Conservation (phyloP, 2,329 filamentous ascomycete species). For the Diaporthe sp. region DNA sequence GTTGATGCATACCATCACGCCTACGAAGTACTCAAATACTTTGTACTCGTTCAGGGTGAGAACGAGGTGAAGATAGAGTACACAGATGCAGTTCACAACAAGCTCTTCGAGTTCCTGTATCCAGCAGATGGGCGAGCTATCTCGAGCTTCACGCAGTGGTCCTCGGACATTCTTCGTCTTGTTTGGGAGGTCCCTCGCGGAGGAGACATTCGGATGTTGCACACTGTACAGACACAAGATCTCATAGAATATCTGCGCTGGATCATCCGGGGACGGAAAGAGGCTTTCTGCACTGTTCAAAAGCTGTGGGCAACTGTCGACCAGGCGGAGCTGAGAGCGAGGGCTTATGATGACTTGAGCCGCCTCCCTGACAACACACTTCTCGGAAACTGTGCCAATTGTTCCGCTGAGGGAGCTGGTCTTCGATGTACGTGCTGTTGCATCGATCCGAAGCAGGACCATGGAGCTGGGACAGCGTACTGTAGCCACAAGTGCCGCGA, state of each 20-base stretch:
- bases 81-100: neutral
- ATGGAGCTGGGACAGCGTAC: neutral
- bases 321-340: rapidly evolving
- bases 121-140: too few species aligned
- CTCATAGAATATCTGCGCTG: neutral
- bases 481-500: neutral
- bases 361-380: neutral
- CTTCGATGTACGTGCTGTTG: neutral
- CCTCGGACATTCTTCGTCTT: neutral
- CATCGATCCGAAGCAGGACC: rapidly evolving
- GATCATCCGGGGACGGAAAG: neutral
- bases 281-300: neutral
- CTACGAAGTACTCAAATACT: neutral
- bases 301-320: neutral
- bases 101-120: neutral
- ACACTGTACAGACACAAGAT: neutral
- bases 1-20: neutral
- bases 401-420: too few species aligned
- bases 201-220: neutral
- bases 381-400: neutral
- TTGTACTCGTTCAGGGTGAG: neutral
- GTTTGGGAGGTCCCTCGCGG: neutral
- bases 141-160: neutral
- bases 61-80: rapidly evolving
- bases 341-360: neutral